Percentiles rank a stretch among this genome's conserved stretches.
Conservation (phyloP, 768 basidiomycete genomes). For the Antrodiella citrinella region DNA sequence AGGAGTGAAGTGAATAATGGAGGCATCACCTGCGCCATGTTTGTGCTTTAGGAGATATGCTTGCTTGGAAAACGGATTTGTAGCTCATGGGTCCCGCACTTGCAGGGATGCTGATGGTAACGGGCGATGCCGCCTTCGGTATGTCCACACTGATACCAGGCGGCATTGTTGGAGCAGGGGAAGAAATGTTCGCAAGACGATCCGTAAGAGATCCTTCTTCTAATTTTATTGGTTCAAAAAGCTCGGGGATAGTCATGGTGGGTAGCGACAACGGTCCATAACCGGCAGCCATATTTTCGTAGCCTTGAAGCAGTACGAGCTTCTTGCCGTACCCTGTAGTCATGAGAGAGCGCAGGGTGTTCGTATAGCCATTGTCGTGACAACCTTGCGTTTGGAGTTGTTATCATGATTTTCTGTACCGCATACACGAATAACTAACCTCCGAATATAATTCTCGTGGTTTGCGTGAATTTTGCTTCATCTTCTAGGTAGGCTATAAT, state of each 20-base stretch:
- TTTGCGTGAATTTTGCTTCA: conserved; percentile 48
- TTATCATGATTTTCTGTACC: too few species aligned
- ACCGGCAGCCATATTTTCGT: conserved; percentile 50
- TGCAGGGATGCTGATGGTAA: not conserved
- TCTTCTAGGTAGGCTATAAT: conserved; percentile 31
- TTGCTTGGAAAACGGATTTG: not conserved
- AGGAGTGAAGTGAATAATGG: not conserved
- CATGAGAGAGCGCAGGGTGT: conserved; percentile 52
- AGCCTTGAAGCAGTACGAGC: conserved; percentile 56
- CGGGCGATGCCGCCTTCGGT: not conserved
- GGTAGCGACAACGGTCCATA: conserved; percentile 52
- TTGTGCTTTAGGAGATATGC: not conserved
- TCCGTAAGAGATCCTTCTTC: not conserved
- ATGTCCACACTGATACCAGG: not conserved
- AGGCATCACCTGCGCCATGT: not conserved
- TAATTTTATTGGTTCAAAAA: conserved; percentile 46
- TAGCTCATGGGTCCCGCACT: not conserved
- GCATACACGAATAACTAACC: not conserved
- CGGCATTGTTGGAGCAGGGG: not conserved
- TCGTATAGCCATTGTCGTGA: conserved; percentile 68
- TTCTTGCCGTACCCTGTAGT: conserved; percentile 59
- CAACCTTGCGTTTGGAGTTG: too few species aligned
- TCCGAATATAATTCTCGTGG: conserved; percentile 37
- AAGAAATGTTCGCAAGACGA: not conserved
- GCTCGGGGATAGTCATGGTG: conserved; percentile 41